Evolutionary conservation across 2,329 filamentous ascomycete species (phyloP), one percentile per base, ranked within the genome.

Genomic region (Aspergillus carbonarius): DNA sequence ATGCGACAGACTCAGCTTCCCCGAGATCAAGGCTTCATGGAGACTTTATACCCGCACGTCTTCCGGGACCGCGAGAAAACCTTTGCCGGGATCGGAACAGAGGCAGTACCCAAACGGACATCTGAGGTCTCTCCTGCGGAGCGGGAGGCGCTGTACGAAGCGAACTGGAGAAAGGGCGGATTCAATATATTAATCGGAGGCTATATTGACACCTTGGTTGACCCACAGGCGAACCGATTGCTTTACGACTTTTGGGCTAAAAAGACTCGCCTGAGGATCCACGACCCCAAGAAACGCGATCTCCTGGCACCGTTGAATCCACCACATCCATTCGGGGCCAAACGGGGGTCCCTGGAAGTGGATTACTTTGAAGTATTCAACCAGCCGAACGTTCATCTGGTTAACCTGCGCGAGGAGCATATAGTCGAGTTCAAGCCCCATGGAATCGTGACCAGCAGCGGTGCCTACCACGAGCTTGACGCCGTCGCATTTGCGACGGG

Each of bases 161-260:
- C 73, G 3, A 67, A 82, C 8, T 87, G 81, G 79, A 54, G 72
- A 2, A 69, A 77, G 0, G 85, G 84, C 1, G 85, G 84, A 0
- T 86, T 87, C 66, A 68, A 73, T 0, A 83, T 77, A 66, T 82
- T 82, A 80, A 71, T 85, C 0, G 72, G 71, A 0, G 66, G 74
- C 1, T 87, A 84, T 72, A 79, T 77, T 40, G 84, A 88, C 59
- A 74, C 78, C 25, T 62, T 85, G 3, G 65, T 74, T 12, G 70
- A 77, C 42, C 42, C 70, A 0, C 74, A 81, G 13, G 81, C 81
- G 1, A 88, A 87, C 63, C 70, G 76, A 15, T 76, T 79, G 54
- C 74, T 78, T 0, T 87, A 86, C 65, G 73, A 80, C 10, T 85
- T 86, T 68, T 86, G 84, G 82, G 76, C 74, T 1, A 76, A 78